These are phyloP conservation scores for Phaffia tasmanica DNA, from an alignment of 768 basidiomycete genomes.

Conservation along the genomic window DNA sequence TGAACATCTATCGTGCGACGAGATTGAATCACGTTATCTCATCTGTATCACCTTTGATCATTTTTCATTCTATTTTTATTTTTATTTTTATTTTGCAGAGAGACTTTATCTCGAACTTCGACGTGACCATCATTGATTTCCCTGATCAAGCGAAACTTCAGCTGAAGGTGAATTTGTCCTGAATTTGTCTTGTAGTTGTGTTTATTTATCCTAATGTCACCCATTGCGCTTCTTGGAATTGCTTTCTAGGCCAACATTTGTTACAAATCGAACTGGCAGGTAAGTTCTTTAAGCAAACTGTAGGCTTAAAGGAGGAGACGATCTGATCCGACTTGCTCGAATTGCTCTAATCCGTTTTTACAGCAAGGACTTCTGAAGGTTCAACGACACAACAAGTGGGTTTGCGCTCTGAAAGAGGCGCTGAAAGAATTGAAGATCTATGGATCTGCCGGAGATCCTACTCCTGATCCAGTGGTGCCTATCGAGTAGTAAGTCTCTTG, in stretches of 20 bases:
- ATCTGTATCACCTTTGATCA: neutral
- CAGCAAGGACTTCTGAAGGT: slow-evolving; percentile 46
- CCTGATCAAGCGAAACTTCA: slow-evolving; percentile 69
- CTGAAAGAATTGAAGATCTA: slow-evolving; percentile 57
- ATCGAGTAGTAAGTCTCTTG: slow-evolving; percentile 10
- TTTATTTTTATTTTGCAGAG: slow-evolving; percentile 40
- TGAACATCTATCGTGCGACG: neutral
- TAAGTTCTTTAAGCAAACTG: slow-evolving; percentile 43
- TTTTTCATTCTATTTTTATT: neutral
- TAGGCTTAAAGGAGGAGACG: neutral
- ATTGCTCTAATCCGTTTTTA: slow-evolving; percentile 31
- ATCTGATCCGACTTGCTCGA: neutral
- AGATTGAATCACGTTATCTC: neutral
- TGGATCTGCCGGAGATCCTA: slow-evolving; percentile 41
- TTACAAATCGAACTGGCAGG: slow-evolving; percentile 68
- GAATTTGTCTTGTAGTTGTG: slow-evolving; percentile 58
- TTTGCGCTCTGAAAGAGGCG: slow-evolving; percentile 68
- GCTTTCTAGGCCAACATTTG: slow-evolving; percentile 10
- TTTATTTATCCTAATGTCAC: neutral
- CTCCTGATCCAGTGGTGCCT: slow-evolving; percentile 33
- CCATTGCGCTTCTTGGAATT: too few relatives aligned
- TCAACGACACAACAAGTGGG: slow-evolving; percentile 80
- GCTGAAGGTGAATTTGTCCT: slow-evolving; percentile 48
- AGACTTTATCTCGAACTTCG: slow-evolving; percentile 65
- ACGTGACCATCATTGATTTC: slow-evolving; percentile 42